Evolutionary conservation across 148 eudicot species (phyloP).

Genomic region (Arbutus unedo): DNA sequence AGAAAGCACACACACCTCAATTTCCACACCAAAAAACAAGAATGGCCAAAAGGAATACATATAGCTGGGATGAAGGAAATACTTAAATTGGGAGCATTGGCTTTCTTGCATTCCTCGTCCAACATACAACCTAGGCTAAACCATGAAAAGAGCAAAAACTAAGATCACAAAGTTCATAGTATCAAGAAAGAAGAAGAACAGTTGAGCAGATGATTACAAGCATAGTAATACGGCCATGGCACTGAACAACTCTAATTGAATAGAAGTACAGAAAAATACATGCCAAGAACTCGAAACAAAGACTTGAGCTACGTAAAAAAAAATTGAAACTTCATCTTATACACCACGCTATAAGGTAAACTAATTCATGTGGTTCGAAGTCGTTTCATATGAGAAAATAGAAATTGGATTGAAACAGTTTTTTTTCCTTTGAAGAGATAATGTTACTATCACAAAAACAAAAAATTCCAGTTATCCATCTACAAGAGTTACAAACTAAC

Average conservation of each 20-base stretch:
- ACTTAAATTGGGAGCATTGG: slow-evolving; percentile 78
- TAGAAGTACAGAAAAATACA: not conserved
- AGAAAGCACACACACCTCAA: slow-evolving; percentile 5
- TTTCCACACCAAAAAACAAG: not conserved
- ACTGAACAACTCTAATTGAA: not conserved
- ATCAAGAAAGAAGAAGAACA: slow-evolving; percentile 12
- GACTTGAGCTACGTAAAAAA: not conserved
- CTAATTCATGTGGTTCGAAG: not conserved
- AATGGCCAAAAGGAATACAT: slow-evolving; percentile 13
- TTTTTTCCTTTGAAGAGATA: not conserved
- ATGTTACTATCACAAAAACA: not conserved
- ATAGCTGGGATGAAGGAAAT: slow-evolving; percentile 24
- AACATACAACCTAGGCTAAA: slow-evolving; percentile 76
- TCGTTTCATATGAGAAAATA: not conserved
- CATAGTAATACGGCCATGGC: not conserved
- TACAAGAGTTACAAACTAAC: not conserved
- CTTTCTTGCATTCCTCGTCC: slow-evolving; percentile 99
- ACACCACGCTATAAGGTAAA: not conserved
- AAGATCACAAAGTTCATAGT: not conserved
- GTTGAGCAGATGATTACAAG: not conserved
- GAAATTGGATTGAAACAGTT: not conserved
- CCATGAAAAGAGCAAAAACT: slow-evolving; percentile 21
- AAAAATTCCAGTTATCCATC: not conserved
- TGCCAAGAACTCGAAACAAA: slow-evolving; percentile 13
- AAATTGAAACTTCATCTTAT: not conserved